Percentiles rank a stretch among this genome's conserved stretches.
These are phyloP conservation scores for Aspergillus campestris DNA, from an alignment of 495 filamentous ascomycete genomes.

Conservation along the genomic window DNA sequence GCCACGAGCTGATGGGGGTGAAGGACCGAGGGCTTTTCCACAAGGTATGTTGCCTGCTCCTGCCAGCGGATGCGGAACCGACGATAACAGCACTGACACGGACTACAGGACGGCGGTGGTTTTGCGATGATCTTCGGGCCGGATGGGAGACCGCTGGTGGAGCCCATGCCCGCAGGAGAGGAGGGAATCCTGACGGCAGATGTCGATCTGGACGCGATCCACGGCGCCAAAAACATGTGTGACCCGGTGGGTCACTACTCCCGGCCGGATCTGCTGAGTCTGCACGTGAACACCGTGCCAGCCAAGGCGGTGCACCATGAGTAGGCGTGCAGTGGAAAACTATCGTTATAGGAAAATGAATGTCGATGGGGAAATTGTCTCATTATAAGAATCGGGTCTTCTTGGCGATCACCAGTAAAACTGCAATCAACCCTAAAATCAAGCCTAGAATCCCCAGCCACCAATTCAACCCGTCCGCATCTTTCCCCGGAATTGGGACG, in stretches of 20 bases:
- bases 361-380: too few species aligned
- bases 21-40: not conserved
- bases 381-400: constrained; percentile 6
- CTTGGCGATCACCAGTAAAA: constrained; percentile 9
- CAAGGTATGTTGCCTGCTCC: not conserved
- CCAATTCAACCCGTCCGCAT: constrained; percentile 43
- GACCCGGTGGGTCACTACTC: constrained; percentile 27
- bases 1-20: not conserved
- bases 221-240: constrained; percentile 17
- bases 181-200: constrained; percentile 27
- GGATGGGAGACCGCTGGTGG: constrained; percentile 19
- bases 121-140: constrained; percentile 24
- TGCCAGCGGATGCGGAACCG: not conserved
- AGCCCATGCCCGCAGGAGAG: constrained; percentile 8
- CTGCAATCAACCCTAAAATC: constrained; percentile 26
- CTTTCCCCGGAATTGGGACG: constrained; percentile 63
- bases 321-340: too few species aligned
- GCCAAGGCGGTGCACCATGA: not conserved
- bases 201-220: constrained; percentile 23
- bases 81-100: constrained; percentile 17
- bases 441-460: constrained; percentile 66
- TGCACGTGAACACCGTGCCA: constrained; percentile 11
- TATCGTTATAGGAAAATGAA: too few species aligned
- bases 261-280: constrained; percentile 25
- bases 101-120: constrained; percentile 22